Base-by-base conservation (phyloP, 2,329 filamentous ascomycete species). In the Mycosphaerella arachidis region DNA sequence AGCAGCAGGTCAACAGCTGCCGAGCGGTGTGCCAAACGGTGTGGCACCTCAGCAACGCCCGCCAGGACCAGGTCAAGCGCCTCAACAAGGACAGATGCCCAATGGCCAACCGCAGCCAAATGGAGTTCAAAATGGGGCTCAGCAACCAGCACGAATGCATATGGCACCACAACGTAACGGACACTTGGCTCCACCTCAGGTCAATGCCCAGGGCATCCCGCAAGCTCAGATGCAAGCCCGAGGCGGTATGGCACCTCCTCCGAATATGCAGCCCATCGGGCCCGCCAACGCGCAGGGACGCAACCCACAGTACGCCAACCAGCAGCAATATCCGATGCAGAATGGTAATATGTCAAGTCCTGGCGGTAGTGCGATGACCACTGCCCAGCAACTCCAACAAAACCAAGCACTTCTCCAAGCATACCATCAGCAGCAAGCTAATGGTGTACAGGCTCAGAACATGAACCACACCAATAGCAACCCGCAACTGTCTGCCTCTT, bases 141-240 rank as follows among this genome's bases (percentile, higher is more conserved):
- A 66, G 61, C 48, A 66, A 31, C 74, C 77, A 57, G 59, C 62
- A n/a, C 57, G 60, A 31, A 72, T 83, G 66, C 77, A 78, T 62
- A 78, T 78, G 65, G 79, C 78, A 35, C 77, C 82, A 58, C 73
- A 62, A 18, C 62, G 66, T 16, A 79, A 79, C 57, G 74, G 74
- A 2, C 84, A 74, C 76, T 77, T 68, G 76, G 82, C 65, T 72
- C 80, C 68, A 80, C 81, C 70, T 5, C 68, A 73, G 73, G 82
- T 70, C 80, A 84, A 75, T 68, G 79, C 56, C 2, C 85, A 84
- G 60, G 83, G 83, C 50, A 80, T 89, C 27, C 85, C 86, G 40
- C 87, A 90, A 71, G 86, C 88, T 27, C 88, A 69, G 43, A 73
- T 74, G 69, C 68, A 71, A 50, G 48, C 63, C n/a, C 61, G 62